Conservation (phyloP, 257 asterid species). For the Solanum lycopersicoides region DNA sequence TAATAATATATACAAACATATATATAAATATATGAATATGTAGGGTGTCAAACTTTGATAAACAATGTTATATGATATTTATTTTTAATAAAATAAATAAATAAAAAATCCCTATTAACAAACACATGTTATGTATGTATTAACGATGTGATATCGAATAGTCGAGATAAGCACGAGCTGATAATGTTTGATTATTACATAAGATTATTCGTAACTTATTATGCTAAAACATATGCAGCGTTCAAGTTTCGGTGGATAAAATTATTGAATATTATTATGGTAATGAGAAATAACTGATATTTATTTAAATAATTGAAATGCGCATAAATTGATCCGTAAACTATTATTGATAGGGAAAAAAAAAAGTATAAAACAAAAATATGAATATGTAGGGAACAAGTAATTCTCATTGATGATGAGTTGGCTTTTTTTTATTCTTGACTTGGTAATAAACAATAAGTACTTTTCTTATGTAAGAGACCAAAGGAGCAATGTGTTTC, state of each 20-base stretch:
- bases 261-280: rapidly evolving
- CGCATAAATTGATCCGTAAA: rapidly evolving
- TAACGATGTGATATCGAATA: neutral
- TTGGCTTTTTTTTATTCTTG: neutral
- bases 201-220: neutral
- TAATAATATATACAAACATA: neutral
- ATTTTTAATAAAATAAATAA: no score
- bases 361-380: neutral
- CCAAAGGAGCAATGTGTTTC: neutral
- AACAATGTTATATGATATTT: no score
- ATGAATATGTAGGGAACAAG: neutral
- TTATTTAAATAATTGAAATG: rapidly evolving
- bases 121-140: neutral
- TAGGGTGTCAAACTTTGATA: neutral
- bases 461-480: neutral
- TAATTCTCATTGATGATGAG: neutral
- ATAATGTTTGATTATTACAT: neutral
- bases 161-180: neutral
- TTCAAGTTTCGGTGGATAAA: neutral
- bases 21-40: neutral
- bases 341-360: no score
- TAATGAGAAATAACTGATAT: neutral
- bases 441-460: neutral
- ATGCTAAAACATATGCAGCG: neutral
- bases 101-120: neutral